These are phyloP conservation scores for Clitoria ternatea DNA, from an alignment of 306 rosid genomes.

Conservation along the genomic window DNA sequence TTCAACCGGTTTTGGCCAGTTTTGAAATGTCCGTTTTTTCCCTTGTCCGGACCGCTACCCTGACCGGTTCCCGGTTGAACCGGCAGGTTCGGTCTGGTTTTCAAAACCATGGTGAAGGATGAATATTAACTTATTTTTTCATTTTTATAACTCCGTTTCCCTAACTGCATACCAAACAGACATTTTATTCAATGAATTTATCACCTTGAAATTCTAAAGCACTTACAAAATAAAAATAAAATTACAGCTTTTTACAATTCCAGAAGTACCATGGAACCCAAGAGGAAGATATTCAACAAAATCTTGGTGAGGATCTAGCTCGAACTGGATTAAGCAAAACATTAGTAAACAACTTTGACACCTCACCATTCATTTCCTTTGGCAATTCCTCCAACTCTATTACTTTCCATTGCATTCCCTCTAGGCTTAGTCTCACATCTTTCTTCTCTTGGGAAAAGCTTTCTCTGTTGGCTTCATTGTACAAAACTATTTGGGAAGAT, in stretches of 20 bases:
- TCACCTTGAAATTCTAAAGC: slow-evolving; percentile 9
- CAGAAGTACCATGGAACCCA: not conserved
- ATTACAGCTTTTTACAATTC: slow-evolving; percentile 25
- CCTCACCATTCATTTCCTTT: slow-evolving; percentile 52
- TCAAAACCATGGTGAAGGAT: too few species aligned
- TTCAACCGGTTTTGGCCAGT: too few species aligned
- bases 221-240: slow-evolving; percentile 4
- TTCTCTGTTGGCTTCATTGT: slow-evolving; percentile 6
- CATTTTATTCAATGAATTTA: too few species aligned
- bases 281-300: slow-evolving; percentile 40
- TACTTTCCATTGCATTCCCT: slow-evolving; percentile 61
- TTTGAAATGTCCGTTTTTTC: too few species aligned
- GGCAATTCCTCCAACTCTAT: slow-evolving; percentile 53
- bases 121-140: too few species aligned
- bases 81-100: too few species aligned
- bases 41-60: too few species aligned
- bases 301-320: slow-evolving; percentile 45
- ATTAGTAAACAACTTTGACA: slow-evolving; percentile 47
- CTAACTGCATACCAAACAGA: too few species aligned
- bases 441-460: slow-evolving; percentile 34
- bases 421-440: slow-evolving; percentile 33
- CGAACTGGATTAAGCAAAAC: slow-evolving; percentile 36
- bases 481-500: slow-evolving; percentile 30
- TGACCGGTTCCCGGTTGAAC: too few species aligned
- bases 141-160: too few species aligned